These are phyloP conservation scores for Pyrrhoderma lamaoense DNA, from an alignment of 1,284 basidiomycete species.

Conservation along the genomic window DNA sequence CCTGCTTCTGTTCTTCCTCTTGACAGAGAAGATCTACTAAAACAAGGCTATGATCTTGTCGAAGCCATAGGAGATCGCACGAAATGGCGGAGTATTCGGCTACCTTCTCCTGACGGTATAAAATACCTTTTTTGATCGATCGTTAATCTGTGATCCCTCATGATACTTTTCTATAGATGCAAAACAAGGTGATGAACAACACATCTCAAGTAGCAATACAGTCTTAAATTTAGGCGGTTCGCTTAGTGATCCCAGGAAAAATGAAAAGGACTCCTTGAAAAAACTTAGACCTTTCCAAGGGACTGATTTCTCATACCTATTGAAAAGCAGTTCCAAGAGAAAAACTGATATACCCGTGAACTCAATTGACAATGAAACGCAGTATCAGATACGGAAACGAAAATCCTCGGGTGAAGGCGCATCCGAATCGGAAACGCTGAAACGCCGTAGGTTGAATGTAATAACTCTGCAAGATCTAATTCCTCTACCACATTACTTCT, in stretches of 20 bases:
- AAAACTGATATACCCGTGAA: too few species aligned
- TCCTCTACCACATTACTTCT: slow-evolving; percentile 22
- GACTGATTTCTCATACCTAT: slow-evolving; percentile 24
- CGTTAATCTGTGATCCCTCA: background rate
- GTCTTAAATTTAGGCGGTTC: background rate
- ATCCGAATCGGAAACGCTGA: slow-evolving; percentile 20
- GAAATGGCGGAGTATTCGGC: slow-evolving; percentile 5
- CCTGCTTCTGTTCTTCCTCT: background rate
- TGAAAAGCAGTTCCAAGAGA: background rate
- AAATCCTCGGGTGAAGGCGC: background rate
- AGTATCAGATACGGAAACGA: too few species aligned
- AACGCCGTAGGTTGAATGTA: slow-evolving; percentile 25
- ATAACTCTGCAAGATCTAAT: slow-evolving; percentile 29
- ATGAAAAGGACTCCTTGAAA: slow-evolving; percentile 28
- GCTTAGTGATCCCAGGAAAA: slow-evolving; percentile 17
- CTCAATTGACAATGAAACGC: too few species aligned
- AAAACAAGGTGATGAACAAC: too few species aligned
- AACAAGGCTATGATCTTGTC: slow-evolving; percentile 6
- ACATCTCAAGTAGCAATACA: background rate
- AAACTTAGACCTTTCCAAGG: slow-evolving; percentile 38
- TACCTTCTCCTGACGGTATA: background rate
- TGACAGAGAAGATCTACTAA: slow-evolving; percentile 7
- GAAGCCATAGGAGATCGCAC: background rate
- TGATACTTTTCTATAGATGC: too few species aligned
- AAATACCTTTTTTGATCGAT: too few species aligned